phyloP scores from a whole-genome alignment of 164 flowering plant genomes.

The Piper betle region DNA sequence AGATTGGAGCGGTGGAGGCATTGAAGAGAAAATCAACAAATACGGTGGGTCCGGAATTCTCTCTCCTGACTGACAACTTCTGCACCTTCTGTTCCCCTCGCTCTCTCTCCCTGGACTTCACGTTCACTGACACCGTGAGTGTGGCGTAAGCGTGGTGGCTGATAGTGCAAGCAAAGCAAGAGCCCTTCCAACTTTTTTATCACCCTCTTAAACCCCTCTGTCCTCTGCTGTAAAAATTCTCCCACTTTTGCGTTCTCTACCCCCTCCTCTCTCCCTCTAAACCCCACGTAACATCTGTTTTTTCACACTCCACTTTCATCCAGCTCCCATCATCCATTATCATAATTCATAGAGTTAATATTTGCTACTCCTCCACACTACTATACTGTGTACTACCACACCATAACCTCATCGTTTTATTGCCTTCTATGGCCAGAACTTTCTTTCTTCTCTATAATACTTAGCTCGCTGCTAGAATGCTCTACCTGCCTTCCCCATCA shows the following conservation, averaged over 20 bases:
- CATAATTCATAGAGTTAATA: too few species aligned
- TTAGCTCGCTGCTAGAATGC: too few species aligned
- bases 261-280: not conserved
- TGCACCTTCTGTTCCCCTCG: slow-evolving; percentile 8
- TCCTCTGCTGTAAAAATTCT: slow-evolving; percentile 20
- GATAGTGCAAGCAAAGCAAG: slow-evolving; percentile 96
- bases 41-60: not conserved
- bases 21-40: not conserved
- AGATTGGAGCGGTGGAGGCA: not conserved
- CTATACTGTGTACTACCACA: not conserved
- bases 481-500: not conserved
- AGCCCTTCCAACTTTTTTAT: slow-evolving; percentile 21
- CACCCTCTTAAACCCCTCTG: slow-evolving; percentile 10
- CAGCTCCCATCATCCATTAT: too few species aligned
- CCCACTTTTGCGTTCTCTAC: slow-evolving; percentile 3
- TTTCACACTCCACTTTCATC: too few species aligned
- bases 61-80: not conserved
- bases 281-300: not conserved
- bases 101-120: slow-evolving; percentile 46
- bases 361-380: too few species aligned
- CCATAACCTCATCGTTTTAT: not conserved
- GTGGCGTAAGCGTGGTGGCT: slow-evolving; percentile 78
- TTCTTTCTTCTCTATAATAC: not conserved
- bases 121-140: slow-evolving; percentile 17
- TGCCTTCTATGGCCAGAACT: not conserved